Base-by-base conservation (phyloP, 2,329 filamentous ascomycete species). In the Stylonectria norvegica region DNA sequence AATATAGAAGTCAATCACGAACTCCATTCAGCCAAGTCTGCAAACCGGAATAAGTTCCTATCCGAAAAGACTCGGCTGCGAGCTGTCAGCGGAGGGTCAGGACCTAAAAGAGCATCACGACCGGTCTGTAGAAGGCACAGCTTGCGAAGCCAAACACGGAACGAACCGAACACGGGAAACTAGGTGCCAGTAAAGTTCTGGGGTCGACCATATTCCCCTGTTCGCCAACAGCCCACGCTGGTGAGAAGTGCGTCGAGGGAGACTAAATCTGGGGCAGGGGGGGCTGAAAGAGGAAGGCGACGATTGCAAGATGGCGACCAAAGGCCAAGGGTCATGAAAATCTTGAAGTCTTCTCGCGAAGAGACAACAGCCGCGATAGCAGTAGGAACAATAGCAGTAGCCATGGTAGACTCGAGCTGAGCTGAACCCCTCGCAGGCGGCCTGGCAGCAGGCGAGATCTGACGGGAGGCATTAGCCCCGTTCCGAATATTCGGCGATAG, bases 101-200 rank as follows among this genome's bases (percentile, higher is more conserved):
- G 34, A 45, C 53, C 41, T 14, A 34, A 49, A 43, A 33, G 18
- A 31, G 45, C 10, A 47, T 25, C 30, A 25, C 28, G 16, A 12
- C 42, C 37, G 43, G 9, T 33, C 39, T 35, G 5, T 23, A 49
- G 47, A 39, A 20, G 45, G 53, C 14, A 50, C 48, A 56, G 40
- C 50, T 57, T 56, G 53, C 53, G 53, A 56, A 47, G 38, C 35
- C 15, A 15, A 36, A 29, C 36, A 45, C 53, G 53, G 53, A 52
- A 56, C 53, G 53, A 57, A 50, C 53, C 53, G 53, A n/a, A n/a
- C n/a, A n/a, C n/a, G n/a, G n/a, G n/a, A n/a, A n/a, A n/a, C n/a
- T n/a, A n/a, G n/a, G n/a, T n/a, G n/a, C n/a, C n/a, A n/a, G n/a
- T n/a, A n/a, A n/a, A n/a, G n/a, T n/a, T n/a, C n/a, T n/a, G n/a